These are phyloP conservation scores for Cyclaneusma minus DNA, from an alignment of 2,329 filamentous ascomycete genomes.

Conservation along the genomic window DNA sequence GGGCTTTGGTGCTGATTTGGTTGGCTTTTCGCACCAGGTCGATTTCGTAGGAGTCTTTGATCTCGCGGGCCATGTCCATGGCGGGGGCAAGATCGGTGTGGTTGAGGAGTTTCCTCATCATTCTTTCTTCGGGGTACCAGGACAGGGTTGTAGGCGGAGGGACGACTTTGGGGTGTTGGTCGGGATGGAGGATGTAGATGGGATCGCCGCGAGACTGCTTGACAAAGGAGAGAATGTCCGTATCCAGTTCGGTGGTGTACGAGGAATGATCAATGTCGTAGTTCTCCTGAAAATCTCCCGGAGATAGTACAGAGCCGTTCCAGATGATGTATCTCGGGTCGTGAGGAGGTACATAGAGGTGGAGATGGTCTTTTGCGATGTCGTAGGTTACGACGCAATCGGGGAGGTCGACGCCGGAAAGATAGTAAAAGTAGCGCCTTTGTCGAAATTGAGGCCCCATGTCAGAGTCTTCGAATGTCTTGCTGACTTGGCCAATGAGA, in stretches of 20 bases:
- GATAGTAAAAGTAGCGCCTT: conserved; percentile 45
- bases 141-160: conserved; percentile 3
- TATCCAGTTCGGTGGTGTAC: conserved; percentile 32
- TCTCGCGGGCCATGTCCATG: conserved; percentile 65
- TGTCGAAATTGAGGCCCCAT: conserved; percentile 39
- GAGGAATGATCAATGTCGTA: conserved; percentile 60
- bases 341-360: conserved; percentile 55
- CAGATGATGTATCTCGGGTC: conserved; percentile 46
- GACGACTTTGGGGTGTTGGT: conserved; percentile 19
- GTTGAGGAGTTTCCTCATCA: conserved; percentile 38
- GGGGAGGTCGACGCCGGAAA: conserved; percentile 36
- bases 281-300: conserved; percentile 41
- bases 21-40: conserved; percentile 70
- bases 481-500: conserved; percentile 32
- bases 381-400: conserved; percentile 42
- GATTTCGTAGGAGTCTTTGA: conserved; percentile 80
- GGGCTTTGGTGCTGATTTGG: conserved; percentile 61
- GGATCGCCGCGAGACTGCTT: conserved; percentile 9
- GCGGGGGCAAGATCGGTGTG: conserved; percentile 42
- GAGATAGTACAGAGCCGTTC: conserved; percentile 44
- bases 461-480: conserved; percentile 41
- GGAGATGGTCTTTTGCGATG: conserved; percentile 42
- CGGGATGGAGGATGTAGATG: conserved; percentile 29
- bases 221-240: conserved; percentile 33
- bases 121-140: conserved; percentile 27